These are phyloP conservation scores for Gastrolobium villosum DNA, from an alignment of 306 rosid genomes.

Conservation along the genomic window DNA sequence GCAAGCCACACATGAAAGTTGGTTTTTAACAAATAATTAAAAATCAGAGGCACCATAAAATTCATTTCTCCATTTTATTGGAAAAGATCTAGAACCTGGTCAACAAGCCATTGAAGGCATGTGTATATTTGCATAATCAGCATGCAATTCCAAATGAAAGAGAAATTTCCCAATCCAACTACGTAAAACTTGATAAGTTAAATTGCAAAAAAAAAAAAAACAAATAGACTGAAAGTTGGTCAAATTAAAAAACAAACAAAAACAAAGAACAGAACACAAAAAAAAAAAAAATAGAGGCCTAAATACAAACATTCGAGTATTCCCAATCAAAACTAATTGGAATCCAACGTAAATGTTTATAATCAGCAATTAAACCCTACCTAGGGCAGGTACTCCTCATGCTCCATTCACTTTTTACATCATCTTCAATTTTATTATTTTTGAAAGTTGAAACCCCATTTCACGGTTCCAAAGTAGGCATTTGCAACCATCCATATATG, in stretches of 20 bases:
- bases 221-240: constrained; percentile 6
- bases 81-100: constrained; percentile 1
- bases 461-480: background rate
- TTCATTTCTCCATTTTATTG: background rate
- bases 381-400: background rate
- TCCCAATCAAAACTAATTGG: background rate
- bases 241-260: background rate
- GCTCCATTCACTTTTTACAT: background rate
- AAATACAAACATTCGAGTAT: constrained; percentile 1
- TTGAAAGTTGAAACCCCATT: constrained; percentile 13
- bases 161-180: background rate
- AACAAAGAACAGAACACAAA: background rate
- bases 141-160: background rate
- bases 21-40: constrained; percentile 14
- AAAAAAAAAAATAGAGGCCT: constrained; percentile 2
- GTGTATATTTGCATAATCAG: constrained; percentile 18
- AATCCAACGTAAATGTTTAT: background rate
- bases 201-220: too few relatives aligned
- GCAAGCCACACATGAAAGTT: background rate
- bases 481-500: background rate
- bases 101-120: background rate
- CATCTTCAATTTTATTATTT: background rate
- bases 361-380: background rate
- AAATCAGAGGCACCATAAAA: constrained; percentile 12
- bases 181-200: background rate